Percentiles rank a stretch among this genome's conserved stretches.
These are phyloP conservation scores for Pyricularia sp. DNA, from an alignment of 2,329 filamentous ascomycete species.

Conservation along the genomic window DNA sequence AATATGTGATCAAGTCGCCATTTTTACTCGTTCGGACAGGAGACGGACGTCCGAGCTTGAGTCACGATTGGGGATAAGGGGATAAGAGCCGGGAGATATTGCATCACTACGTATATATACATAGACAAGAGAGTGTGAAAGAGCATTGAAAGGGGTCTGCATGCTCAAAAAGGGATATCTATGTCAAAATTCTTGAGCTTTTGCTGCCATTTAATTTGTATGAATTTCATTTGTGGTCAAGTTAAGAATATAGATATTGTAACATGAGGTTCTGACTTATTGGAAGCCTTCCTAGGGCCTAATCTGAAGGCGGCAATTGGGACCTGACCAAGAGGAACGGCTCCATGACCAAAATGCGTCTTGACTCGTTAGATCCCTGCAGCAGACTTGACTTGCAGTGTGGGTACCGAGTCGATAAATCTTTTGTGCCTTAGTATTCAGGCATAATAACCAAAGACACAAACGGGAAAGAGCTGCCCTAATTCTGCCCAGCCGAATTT, in stretches of 20 bases:
- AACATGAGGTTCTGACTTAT: not conserved
- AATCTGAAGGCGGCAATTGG: not conserved
- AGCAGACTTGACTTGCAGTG: not conserved
- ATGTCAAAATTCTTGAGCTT: not conserved
- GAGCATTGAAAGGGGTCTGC: not conserved
- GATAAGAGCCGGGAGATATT: not conserved
- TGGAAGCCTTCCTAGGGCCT: not conserved
- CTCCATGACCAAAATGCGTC: not conserved
- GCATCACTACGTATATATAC: not conserved
- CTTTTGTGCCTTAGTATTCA: not conserved
- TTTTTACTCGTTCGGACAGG: not conserved
- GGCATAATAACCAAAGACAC: not conserved
- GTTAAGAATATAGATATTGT: not conserved
- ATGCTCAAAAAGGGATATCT: not conserved
- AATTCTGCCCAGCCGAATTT: constrained; percentile 24
- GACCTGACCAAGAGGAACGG: not conserved
- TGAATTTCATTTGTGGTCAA: not conserved
- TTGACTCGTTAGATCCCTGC: not conserved
- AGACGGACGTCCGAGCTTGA: not conserved
- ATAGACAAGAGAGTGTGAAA: not conserved
- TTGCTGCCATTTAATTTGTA: not conserved
- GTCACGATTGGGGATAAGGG: too few species aligned
- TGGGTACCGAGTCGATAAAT: not conserved
- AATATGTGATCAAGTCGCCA: not conserved
- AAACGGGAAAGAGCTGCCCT: constrained; percentile 19